Evolutionary conservation across 2,329 filamentous ascomycete genomes (phyloP).

Genomic region (Tolypocladium paradoxum): DNA sequence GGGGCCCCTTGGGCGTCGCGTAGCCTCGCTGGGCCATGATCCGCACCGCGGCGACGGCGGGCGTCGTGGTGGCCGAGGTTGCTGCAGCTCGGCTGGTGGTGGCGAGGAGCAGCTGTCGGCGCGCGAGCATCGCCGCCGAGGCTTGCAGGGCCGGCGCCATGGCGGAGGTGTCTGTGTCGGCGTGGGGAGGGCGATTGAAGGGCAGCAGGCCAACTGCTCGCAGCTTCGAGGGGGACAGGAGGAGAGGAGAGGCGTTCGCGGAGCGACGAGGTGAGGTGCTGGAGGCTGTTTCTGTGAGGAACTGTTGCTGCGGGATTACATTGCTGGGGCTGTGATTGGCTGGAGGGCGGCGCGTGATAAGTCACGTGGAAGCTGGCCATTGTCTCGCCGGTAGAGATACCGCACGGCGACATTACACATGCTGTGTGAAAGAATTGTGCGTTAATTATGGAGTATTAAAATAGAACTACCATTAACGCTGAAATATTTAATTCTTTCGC

Average conservation of each 20-base stretch:
- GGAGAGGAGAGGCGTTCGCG: neutral
- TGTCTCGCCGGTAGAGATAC: neutral
- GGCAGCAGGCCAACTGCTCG: neutral
- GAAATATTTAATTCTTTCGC: neutral
- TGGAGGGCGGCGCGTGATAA: conserved; percentile 11
- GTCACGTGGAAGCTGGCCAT: conserved; percentile 13
- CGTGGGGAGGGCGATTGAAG: conserved; percentile 14
- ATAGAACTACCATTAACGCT: neutral
- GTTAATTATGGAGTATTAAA: too few species aligned
- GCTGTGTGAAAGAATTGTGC: neutral
- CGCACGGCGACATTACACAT: neutral
- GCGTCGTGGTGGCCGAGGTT: conserved; percentile 7
- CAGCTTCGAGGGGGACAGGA: conserved; percentile 2
- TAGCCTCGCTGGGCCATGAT: conserved; percentile 27
- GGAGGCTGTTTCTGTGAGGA: neutral
- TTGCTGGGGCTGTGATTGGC: conserved; percentile 26
- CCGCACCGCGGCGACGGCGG: conserved; percentile 11
- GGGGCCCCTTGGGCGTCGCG: conserved; percentile 66
- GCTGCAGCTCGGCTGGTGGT: neutral
- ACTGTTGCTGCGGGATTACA: conserved; percentile 28
- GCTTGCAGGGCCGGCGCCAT: conserved; percentile 23
- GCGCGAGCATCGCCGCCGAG: conserved; percentile 22
- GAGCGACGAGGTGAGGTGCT: neutral
- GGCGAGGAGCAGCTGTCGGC: conserved; percentile 21
- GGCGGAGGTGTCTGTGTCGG: conserved; percentile 3